phyloP scores from a whole-genome alignment of 1,284 basidiomycete genomes.

The Marasmius oreades region DNA sequence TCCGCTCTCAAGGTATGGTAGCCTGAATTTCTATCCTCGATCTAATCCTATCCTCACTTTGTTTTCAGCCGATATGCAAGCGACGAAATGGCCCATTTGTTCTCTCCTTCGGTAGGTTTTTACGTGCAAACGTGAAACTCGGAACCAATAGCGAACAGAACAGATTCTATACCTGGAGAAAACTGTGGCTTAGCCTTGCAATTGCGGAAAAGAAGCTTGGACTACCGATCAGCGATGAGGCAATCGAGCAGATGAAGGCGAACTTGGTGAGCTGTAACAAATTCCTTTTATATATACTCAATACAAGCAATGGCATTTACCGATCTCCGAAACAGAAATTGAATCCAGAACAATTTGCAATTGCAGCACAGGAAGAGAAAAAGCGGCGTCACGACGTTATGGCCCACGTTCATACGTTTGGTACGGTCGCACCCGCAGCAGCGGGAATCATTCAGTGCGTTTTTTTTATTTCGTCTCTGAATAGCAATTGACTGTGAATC shows the following conservation, averaged over 20 bases:
- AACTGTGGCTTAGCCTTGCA: constrained; percentile 95
- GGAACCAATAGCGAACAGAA: constrained; percentile 50
- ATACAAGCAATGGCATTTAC: background rate
- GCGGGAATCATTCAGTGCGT: constrained; percentile 95
- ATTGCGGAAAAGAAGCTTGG: constrained; percentile 97
- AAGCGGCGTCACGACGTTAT: constrained; percentile 98
- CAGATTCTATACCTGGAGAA: constrained; percentile 95
- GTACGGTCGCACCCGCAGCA: constrained; percentile 89
- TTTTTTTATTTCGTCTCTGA: constrained; percentile 4
- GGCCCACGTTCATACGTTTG: constrained; percentile 99
- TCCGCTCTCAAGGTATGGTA: constrained; percentile 62
- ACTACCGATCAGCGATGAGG: constrained; percentile 84
- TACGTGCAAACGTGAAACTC: background rate
- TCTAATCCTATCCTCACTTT: background rate
- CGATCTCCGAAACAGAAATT: constrained; percentile 52
- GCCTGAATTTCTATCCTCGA: constrained; percentile 8
- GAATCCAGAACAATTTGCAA: constrained; percentile 87
- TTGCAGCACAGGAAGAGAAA: constrained; percentile 94
- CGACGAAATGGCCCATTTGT: constrained; percentile 97
- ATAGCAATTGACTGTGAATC: constrained; percentile 7
- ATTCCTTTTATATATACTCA: no score
- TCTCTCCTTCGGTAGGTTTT: constrained; percentile 77
- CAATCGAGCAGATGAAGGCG: constrained; percentile 90
- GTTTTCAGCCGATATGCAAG: constrained; percentile 89
- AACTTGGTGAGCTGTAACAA: constrained; percentile 74